phyloP scores from a whole-genome alignment of 164 flowering plant species.

The Macadamia tetraphylla region DNA sequence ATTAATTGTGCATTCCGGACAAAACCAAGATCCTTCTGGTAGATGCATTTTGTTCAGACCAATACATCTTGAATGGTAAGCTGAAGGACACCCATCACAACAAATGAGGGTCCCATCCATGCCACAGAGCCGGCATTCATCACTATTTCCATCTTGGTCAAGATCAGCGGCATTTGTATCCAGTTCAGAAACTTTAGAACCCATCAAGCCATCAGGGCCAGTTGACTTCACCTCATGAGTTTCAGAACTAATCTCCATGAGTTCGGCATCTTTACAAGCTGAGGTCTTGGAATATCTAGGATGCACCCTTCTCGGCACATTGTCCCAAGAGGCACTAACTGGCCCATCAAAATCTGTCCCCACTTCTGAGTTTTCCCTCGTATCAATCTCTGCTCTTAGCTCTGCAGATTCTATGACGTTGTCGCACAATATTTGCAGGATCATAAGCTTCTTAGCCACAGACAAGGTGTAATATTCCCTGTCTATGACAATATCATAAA shows the following conservation, averaged over 20 bases:
- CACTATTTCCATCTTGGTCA: slow-evolving; percentile 67
- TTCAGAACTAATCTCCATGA: slow-evolving; percentile 30
- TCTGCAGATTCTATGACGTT: slow-evolving; percentile 65
- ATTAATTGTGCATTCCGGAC: slow-evolving; percentile 76
- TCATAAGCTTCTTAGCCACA: slow-evolving; percentile 48
- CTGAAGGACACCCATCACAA: slow-evolving; percentile 98
- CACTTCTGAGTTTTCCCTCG: slow-evolving; percentile 60
- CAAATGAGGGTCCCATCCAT: slow-evolving; percentile 96
- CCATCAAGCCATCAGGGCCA: slow-evolving; percentile 17
- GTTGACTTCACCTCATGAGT: slow-evolving; percentile 19
- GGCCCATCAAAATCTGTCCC: slow-evolving; percentile 45
- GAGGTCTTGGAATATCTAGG: slow-evolving; percentile 67
- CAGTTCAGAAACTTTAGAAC: slow-evolving; percentile 18
- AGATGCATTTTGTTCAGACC: slow-evolving; percentile 65
- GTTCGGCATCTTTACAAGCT: slow-evolving; percentile 49
- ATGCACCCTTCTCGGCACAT: slow-evolving; percentile 65
- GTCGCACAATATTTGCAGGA: slow-evolving; percentile 86
- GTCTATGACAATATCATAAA: slow-evolving; percentile 40
- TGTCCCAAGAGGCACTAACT: slow-evolving; percentile 23
- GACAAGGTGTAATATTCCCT: slow-evolving; percentile 70
- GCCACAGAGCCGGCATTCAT: slow-evolving; percentile 94
- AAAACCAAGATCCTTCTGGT: slow-evolving; percentile 87
- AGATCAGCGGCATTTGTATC: slow-evolving; percentile 25
- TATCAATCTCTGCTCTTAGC: slow-evolving; percentile 73
- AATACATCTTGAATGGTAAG: slow-evolving; percentile 90